Base-by-base conservation (phyloP, 202 grass and related monocot genomes). In the Setaria italica region DNA sequence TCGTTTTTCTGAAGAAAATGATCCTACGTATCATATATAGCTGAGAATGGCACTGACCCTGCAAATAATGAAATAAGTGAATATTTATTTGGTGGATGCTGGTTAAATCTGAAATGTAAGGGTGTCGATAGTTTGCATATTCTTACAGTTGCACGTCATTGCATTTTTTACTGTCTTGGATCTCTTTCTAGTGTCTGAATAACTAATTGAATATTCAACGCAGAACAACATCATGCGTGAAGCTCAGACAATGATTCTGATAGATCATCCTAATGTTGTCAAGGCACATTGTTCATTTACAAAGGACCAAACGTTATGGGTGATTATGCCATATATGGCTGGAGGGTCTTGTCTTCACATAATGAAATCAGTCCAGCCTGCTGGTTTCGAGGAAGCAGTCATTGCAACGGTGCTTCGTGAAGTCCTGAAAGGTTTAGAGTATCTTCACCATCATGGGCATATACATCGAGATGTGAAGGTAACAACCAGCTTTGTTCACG, bases 401-500 rank as follows among this genome's bases (percentile, higher is more conserved):
- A 99, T 99, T 88, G 93, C 93, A 56, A 99, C 91, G 1, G 62
- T 99, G 62, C 89, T 99, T 73, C 89, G 89, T 80, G 93, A 95
- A 82, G 94, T 94, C 63, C 85, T 99, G 5, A 99, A 88, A 90
- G 97, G 91, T 47, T 88, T 99, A 50, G 93, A 94, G 67, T 99
- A 99, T 80, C 90, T 99, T 73, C 97, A 99, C 73, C 87, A 91
- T 80, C 93, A 96, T 43, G 97, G 97, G 5, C 94, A 94, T 79
- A 96, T 99, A 80, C 97, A 99, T 86, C 93, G 91, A 15, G 93
- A 99, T 87, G 88, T 99, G 15, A 99, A 99, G 93, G 97, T 96
- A 91, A 80, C 49, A 67, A 25, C 10, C 33, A 2, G 19, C 4
- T 79, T 51, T 48, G 20, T 33, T 41, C n/a, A 63, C 21, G 4